A percentile compares a stretch with the other conserved stretches of the same genome.
These are phyloP conservation scores for Xylaria scruposa DNA, from an alignment of 495 filamentous ascomycete genomes.

Conservation along the genomic window DNA sequence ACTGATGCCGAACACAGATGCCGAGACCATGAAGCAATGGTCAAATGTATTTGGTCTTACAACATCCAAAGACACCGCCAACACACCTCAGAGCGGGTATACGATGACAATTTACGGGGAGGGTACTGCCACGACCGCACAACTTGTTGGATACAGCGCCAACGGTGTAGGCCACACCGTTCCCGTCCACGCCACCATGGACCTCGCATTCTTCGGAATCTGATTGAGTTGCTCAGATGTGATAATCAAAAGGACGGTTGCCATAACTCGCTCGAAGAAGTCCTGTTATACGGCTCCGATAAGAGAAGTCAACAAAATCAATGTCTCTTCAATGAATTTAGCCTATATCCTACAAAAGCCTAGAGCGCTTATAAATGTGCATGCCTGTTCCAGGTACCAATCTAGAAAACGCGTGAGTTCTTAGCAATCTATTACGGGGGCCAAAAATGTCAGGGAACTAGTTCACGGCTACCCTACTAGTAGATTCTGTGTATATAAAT, in stretches of 20 bases:
- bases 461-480: too few species aligned
- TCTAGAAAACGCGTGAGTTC: too few species aligned
- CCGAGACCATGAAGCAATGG: conserved; percentile 52
- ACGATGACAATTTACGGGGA: conserved; percentile 62
- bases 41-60: conserved; percentile 50
- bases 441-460: too few species aligned
- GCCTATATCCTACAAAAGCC: too few species aligned
- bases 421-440: too few species aligned
- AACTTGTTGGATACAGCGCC: conserved; percentile 57
- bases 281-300: neutral
- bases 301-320: too few species aligned
- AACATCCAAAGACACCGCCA: conserved; percentile 43
- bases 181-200: conserved; percentile 50
- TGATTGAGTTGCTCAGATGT: conserved; percentile 12
- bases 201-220: conserved; percentile 60
- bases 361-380: too few species aligned
- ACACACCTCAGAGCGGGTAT: conserved; percentile 58
- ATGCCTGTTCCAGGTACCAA: too few species aligned
- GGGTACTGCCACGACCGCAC: conserved; percentile 46
- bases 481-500: too few species aligned
- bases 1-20: conserved; percentile 33
- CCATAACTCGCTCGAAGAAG: neutral
- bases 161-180: conserved; percentile 57
- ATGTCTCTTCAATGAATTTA: too few species aligned
- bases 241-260: neutral